Percentiles rank a stretch among this genome's conserved stretches.
Conservation (phyloP, 805 yeast species). For the Hanseniaspora guilliermondii region DNA sequence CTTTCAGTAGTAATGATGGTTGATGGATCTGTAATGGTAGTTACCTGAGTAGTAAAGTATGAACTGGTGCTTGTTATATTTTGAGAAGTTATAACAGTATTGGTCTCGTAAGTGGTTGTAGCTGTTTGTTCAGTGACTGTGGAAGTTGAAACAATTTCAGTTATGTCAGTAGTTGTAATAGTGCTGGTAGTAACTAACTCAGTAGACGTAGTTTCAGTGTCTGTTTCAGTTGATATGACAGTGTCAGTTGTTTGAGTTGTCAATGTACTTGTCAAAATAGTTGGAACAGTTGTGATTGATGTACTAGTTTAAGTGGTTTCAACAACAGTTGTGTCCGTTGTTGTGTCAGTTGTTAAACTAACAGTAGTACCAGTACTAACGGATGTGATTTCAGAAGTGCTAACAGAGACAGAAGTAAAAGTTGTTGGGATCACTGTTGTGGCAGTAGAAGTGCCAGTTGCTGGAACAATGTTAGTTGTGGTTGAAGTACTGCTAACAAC, state of each 20-base stretch:
- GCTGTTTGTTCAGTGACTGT: slow-evolving; percentile 7
- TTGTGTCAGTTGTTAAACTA: neutral
- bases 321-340: neutral
- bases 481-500: neutral
- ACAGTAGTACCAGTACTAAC: slow-evolving; percentile 9
- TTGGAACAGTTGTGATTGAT: neutral
- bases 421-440: neutral
- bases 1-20: slow-evolving; percentile 1
- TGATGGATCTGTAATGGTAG: neutral
- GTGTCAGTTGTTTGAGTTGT: slow-evolving; percentile 4
- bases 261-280: slow-evolving; percentile 1
- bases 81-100: neutral
- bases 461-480: neutral
- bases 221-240: neutral
- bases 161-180: neutral
- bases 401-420: slow-evolving; percentile 3
- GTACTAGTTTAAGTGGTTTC: slow-evolving; percentile 5
- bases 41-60: slow-evolving; percentile 4
- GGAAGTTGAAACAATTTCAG: neutral
- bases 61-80: neutral
- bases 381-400: slow-evolving; percentile 3
- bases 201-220: neutral
- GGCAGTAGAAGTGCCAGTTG: slow-evolving; percentile 2
- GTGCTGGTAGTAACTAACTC: neutral
- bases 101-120: slow-evolving; percentile 1